Conservation (phyloP, 1,284 basidiomycete genomes). For the Cryptococcus floricola region DNA sequence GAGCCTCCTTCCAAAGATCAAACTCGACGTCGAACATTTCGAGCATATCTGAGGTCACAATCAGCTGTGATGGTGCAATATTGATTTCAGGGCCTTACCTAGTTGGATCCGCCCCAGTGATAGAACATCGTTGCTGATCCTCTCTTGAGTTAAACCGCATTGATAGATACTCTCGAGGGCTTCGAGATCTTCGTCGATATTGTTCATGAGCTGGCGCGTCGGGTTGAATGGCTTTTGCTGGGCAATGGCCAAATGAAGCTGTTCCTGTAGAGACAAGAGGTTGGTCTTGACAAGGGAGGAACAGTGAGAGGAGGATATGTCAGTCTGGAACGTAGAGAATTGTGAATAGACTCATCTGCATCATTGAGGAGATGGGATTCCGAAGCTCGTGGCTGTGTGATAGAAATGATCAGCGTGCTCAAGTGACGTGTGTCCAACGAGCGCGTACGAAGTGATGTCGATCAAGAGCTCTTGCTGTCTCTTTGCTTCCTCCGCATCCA, state of each 20-base stretch:
- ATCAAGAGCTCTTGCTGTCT: slow-evolving; percentile 46
- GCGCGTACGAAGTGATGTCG: slow-evolving; percentile 42
- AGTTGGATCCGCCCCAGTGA: slow-evolving; percentile 51
- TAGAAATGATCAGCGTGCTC: not conserved
- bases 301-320: slow-evolving; percentile 28
- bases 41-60: slow-evolving; percentile 28
- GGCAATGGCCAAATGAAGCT: slow-evolving; percentile 25
- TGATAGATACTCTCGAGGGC: slow-evolving; percentile 45
- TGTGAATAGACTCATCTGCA: slow-evolving; percentile 27
- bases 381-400: slow-evolving; percentile 41
- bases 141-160: slow-evolving; percentile 49
- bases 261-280: slow-evolving; percentile 33
- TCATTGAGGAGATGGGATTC: slow-evolving; percentile 39
- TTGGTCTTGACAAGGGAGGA: slow-evolving; percentile 45
- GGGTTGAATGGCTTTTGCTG: slow-evolving; percentile 31
- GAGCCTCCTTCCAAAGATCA: slow-evolving; percentile 37
- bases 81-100: slow-evolving; percentile 13
- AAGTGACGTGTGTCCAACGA: too few relatives aligned
- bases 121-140: slow-evolving; percentile 51
- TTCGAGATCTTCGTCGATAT: slow-evolving; percentile 48
- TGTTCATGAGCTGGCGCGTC: slow-evolving; percentile 36
- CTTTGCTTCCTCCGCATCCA: slow-evolving; percentile 46
- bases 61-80: not conserved
- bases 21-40: slow-evolving; percentile 46
- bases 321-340: slow-evolving; percentile 3